Base-by-base conservation (phyloP, 805 yeast genomes). In the Zygosaccharomyces gambellarensis region DNA sequence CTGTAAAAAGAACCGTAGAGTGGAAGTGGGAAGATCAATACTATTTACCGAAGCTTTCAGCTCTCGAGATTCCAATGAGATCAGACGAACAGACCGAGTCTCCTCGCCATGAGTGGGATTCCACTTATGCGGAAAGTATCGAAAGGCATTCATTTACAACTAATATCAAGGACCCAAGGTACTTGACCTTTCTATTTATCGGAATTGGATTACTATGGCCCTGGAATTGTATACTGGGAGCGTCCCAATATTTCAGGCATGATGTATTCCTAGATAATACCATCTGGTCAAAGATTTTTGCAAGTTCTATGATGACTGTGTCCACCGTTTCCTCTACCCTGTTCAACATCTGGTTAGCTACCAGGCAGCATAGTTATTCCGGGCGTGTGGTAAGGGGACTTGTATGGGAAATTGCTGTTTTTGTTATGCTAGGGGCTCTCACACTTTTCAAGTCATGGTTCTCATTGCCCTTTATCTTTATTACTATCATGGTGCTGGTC, bases 191-290 rank as follows among this genome's bases (percentile, higher is more conserved):
- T 60, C 68, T 81, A 22, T 57, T 79, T 10, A 75, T 87, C 6
- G 97, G 97, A 0, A 74, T 88, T 11, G 85, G 96, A 1, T 73
- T 85, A 19, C 73, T 92, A 19, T 92, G 98, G 97, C 98, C 98
- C 0, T 92, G 98, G 97, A 94, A 92, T 72, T 82, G 94, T 57
- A 84, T 90, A 54, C 69, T 94, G 8, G 81, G 95, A 1, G 96
- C 97, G 0, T 79, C 96, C 0, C 85, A 85, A 7, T 90, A 88
- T 67, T 88, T 89, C 60, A 78, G 50, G 76, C 79, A 55, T 64
- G 90, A 57, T 80, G 57, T 68, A 10, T 66, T 92, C 53, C 68
- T 67, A 17, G 71, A 64, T n/a, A 68, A 77, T 2, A 78, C 84
- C 1, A 44, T 67, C 1, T 67, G 83, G 58, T 75, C 85, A 9